A percentile compares a stretch with the other conserved stretches of the same genome.
Conservation (phyloP, 805 yeast genomes). For the Schizosaccharomyces cryophilus region DNA sequence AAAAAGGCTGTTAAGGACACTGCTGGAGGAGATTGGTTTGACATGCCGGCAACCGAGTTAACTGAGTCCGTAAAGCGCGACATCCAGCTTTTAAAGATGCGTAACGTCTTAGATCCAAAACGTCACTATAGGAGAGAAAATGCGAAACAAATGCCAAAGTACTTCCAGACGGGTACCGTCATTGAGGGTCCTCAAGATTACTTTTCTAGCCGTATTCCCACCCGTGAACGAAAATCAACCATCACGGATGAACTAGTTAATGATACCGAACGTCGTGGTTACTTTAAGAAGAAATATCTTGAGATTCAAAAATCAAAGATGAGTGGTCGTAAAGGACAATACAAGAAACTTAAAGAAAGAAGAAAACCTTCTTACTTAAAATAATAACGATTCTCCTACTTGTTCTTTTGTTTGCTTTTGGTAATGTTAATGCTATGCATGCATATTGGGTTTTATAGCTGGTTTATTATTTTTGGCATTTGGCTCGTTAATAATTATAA, state of each 20-base stretch:
- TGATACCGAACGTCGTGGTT: slow-evolving; percentile 41
- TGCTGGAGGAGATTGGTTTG: slow-evolving; percentile 52
- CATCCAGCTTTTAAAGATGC: slow-evolving; percentile 49
- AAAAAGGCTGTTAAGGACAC: slow-evolving; percentile 10
- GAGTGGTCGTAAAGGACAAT: neutral
- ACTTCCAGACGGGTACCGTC: slow-evolving; percentile 72
- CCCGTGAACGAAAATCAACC: slow-evolving; percentile 50
- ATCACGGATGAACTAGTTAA: slow-evolving; percentile 62
- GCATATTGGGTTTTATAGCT: no score
- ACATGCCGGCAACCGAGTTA: slow-evolving; percentile 49
- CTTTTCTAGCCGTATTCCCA: slow-evolving; percentile 38
- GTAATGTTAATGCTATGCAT: no score
- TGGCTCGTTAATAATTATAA: no score
- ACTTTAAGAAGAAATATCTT: slow-evolving; percentile 61
- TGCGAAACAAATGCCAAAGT: slow-evolving; percentile 44
- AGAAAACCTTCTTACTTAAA: neutral
- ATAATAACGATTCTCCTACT: neutral
- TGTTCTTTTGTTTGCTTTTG: neutral
- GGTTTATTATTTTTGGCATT: no score
- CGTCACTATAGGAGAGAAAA: slow-evolving; percentile 46
- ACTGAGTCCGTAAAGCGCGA: slow-evolving; percentile 56
- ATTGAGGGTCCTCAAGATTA: slow-evolving; percentile 62
- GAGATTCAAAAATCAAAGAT: slow-evolving; percentile 36
- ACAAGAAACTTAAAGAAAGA: neutral
- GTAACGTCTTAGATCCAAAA: slow-evolving; percentile 84